phyloP scores from a whole-genome alignment of 495 filamentous ascomycete species.

The Neurospora pannonica region DNA sequence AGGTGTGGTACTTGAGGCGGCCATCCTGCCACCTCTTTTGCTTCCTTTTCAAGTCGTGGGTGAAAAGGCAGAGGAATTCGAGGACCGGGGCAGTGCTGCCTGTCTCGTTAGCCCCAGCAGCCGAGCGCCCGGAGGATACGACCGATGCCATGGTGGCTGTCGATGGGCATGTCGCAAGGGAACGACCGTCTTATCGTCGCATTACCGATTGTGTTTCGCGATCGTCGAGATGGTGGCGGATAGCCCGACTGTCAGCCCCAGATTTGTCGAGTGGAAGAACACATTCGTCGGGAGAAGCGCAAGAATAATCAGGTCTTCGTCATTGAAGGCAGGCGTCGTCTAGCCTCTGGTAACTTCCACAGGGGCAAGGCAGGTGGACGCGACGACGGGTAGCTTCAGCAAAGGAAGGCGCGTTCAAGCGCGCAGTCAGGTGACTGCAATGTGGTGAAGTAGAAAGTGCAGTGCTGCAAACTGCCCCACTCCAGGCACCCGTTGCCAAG shows the following conservation, averaged over 20 bases:
- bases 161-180: slow-evolving; percentile 1
- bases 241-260: neutral
- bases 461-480: neutral
- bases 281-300: neutral
- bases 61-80: slow-evolving; percentile 79
- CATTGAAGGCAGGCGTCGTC: neutral
- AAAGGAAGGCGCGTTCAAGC: neutral
- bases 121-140: slow-evolving; percentile 7
- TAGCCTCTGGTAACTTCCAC: neutral
- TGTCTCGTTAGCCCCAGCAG: neutral
- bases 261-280: neutral
- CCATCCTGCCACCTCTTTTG: slow-evolving; percentile 93
- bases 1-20: slow-evolving; percentile 73
- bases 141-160: slow-evolving; percentile 10
- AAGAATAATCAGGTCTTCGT: neutral
- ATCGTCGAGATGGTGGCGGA: neutral
- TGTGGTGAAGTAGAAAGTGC: neutral
- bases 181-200: neutral
- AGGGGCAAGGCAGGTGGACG: neutral
- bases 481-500: neutral
- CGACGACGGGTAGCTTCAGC: neutral
- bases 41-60: slow-evolving; percentile 73
- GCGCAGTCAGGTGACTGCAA: neutral
- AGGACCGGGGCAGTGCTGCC: slow-evolving; percentile 51
- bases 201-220: neutral